These are phyloP conservation scores for Myriangium duriaei DNA, from an alignment of 2,329 filamentous ascomycete genomes.

Conservation along the genomic window DNA sequence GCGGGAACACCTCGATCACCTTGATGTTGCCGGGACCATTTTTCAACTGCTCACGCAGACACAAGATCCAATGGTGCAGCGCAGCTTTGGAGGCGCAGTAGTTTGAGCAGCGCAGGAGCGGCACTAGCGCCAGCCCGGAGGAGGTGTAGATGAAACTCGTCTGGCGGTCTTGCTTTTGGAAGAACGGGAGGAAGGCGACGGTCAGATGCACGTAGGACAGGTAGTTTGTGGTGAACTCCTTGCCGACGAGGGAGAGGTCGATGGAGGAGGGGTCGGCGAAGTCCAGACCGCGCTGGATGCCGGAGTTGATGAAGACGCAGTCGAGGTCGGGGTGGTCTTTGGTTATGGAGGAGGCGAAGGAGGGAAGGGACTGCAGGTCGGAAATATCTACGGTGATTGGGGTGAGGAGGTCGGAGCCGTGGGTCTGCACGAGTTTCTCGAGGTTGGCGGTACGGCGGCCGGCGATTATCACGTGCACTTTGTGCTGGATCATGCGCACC, in stretches of 20 bases:
- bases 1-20: slow-evolving; percentile 44
- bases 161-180: slow-evolving; percentile 33
- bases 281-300: slow-evolving; percentile 39
- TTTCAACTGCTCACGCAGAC: slow-evolving; percentile 38
- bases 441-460: slow-evolving; percentile 41
- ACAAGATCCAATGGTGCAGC: slow-evolving; percentile 41
- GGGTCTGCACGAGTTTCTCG: slow-evolving; percentile 33
- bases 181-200: slow-evolving; percentile 37
- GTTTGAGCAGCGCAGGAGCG: slow-evolving; percentile 35
- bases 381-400: slow-evolving; percentile 39
- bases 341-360: slow-evolving; percentile 31
- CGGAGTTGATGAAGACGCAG: slow-evolving; percentile 40
- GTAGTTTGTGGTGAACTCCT: slow-evolving; percentile 42
- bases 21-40: slow-evolving; percentile 35
- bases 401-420: slow-evolving; percentile 35
- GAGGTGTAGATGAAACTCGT: slow-evolving; percentile 37
- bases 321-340: slow-evolving; percentile 38
- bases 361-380: slow-evolving; percentile 34
- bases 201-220: slow-evolving; percentile 37
- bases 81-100: slow-evolving; percentile 46
- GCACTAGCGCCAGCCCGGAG: slow-evolving; percentile 39
- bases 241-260: slow-evolving; percentile 30
- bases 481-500: slow-evolving; percentile 35
- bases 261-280: slow-evolving; percentile 37
- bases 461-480: slow-evolving; percentile 35